Evolutionary conservation across 495 filamentous ascomycete genomes (phyloP).

Genomic region (Pseudevernia furfuracea): DNA sequence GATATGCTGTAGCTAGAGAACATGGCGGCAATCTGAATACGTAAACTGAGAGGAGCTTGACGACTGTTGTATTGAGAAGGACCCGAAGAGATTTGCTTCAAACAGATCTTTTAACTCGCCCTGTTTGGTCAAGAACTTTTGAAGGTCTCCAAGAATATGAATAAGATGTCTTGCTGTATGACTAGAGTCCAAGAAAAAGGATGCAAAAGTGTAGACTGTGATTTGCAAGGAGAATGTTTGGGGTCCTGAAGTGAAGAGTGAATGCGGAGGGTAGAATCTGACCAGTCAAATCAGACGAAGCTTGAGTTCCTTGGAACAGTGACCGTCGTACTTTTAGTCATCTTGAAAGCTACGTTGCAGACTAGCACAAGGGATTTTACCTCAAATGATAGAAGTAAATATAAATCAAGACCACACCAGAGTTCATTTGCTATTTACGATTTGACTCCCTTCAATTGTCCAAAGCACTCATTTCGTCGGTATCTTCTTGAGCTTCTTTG

Average conservation of each 20-base stretch:
- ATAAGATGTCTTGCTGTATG: neutral
- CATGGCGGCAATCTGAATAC: neutral
- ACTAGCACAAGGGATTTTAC: neutral
- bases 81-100: neutral
- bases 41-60: neutral
- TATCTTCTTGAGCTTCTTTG: slow-evolving; percentile 83
- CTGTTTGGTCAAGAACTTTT: neutral
- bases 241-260: neutral
- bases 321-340: neutral
- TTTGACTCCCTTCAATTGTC: neutral
- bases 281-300: neutral
- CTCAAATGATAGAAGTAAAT: neutral
- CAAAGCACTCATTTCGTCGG: slow-evolving; percentile 63
- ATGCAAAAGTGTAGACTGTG: neutral
- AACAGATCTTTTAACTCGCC: neutral
- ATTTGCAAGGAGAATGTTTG: no score
- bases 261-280: neutral
- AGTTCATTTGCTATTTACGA: neutral
- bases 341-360: neutral
- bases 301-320: neutral
- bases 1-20: neutral
- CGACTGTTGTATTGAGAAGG: neutral
- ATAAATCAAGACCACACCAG: neutral
- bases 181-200: neutral
- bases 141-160: neutral